A percentile compares a stretch with the other conserved stretches of the same genome.
phyloP scores from a whole-genome alignment of 1,139 yeast species.

The Lodderomyces metapsilosis region DNA sequence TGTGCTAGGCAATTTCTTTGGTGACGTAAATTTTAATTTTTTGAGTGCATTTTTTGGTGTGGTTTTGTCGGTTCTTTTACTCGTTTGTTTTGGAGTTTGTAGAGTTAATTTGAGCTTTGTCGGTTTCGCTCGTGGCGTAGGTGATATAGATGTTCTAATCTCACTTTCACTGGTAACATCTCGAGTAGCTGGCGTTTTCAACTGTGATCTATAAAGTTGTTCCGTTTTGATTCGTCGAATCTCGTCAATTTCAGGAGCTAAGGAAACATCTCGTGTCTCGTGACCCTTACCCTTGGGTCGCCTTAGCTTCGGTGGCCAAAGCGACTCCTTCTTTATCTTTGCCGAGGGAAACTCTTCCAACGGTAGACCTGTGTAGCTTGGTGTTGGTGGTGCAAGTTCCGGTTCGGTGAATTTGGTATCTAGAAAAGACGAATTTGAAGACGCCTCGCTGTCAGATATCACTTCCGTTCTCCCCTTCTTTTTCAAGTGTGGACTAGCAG shows the following conservation, averaged over 20 bases:
- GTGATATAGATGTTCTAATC: conserved; percentile 22
- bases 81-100: conserved; percentile 15
- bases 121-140: conserved; percentile 9
- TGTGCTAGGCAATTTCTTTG: conserved; percentile 33
- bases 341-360: conserved; percentile 60
- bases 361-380: conserved; percentile 65
- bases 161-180: conserved; percentile 24
- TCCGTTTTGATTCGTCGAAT: conserved; percentile 11
- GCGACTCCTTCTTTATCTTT: conserved; percentile 51
- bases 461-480: conserved; percentile 8
- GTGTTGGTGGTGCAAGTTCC: conserved; percentile 47
- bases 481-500: conserved; percentile 13
- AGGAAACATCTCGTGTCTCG: conserved; percentile 9
- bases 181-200: conserved; percentile 30
- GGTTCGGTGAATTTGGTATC: conserved; percentile 53
- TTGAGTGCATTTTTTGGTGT: conserved; percentile 20
- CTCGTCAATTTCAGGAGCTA: conserved; percentile 8
- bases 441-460: conserved; percentile 2
- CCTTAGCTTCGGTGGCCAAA: conserved; percentile 38
- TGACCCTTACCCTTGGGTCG: conserved; percentile 7
- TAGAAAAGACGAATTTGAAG: conserved; percentile 15
- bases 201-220: conserved; percentile 20
- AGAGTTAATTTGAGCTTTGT: conserved; percentile 15
- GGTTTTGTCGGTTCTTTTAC: not conserved
- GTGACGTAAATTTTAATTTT: conserved; percentile 40